Conservation (phyloP, 306 rosid genomes). For the Prunus dulcis region DNA sequence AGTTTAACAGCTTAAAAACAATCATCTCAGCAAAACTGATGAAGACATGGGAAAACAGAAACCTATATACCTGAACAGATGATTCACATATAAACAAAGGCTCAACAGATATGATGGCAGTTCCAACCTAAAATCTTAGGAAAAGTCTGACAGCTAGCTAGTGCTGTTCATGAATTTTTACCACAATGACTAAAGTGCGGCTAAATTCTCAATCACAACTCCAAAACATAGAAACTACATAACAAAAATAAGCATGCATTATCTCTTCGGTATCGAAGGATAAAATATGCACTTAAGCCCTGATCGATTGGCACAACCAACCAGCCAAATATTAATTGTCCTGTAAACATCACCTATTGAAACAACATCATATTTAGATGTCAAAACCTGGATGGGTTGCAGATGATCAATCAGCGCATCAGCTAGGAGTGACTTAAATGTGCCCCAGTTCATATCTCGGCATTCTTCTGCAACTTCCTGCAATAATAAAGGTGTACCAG, state of each 20-base stretch:
- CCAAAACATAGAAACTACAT: not conserved
- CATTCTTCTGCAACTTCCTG: constrained; percentile 87
- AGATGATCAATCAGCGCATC: constrained; percentile 82
- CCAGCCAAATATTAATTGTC: not conserved
- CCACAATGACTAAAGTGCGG: not conserved
- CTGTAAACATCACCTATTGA: not conserved
- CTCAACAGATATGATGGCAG: not conserved
- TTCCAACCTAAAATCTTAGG: not conserved
- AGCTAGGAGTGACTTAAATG: constrained; percentile 65
- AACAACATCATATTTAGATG: constrained; percentile 13
- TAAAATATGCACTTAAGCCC: not conserved
- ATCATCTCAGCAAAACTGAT: not conserved
- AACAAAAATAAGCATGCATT: not conserved
- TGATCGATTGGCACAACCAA: not conserved
- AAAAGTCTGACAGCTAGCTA: not conserved
- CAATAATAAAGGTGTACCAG: constrained; percentile 11
- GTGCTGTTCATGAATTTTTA: not conserved
- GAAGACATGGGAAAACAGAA: not conserved
- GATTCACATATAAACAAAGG: not conserved
- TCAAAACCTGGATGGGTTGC: constrained; percentile 82
- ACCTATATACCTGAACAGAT: not conserved
- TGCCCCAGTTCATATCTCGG: constrained; percentile 85
- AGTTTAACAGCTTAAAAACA: not conserved
- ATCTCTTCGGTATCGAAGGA: not conserved
- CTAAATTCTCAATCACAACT: not conserved